Evolutionary conservation across 2,329 filamentous ascomycete genomes (phyloP), one percentile per base, ranked within the genome.

Genomic region (Xylaria hypoxylon): DNA sequence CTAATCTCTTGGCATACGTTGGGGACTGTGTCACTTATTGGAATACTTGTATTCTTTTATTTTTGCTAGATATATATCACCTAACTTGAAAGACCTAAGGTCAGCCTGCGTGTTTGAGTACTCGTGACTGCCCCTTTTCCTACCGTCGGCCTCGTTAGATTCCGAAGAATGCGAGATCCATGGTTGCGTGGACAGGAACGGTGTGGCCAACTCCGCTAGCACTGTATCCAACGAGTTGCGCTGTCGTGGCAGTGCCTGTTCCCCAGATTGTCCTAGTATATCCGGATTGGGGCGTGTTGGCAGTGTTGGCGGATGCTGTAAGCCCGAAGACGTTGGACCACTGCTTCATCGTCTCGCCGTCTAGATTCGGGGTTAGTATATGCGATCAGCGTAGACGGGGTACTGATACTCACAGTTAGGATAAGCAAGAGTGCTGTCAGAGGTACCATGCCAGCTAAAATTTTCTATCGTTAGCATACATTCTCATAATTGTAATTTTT

Each of bases 271-370:
- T 78, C 73, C 76, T 75, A 13, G 79, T 81, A 67, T 79, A 81
- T 5, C 68, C 74, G 50, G 75, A 73, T 62, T 76, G 72, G 1
- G 79, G 79, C 19, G 72, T 77, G 66, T 78, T 75, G 48, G 74
- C 38, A 62, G 59, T 62, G 48, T 77, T 68, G 58, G 75, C 76
- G 62, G 77, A 73, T 38, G 71, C 73, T 65, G 69, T 75, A 38
- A 75, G 70, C 10, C 81, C 81, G 24, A 82, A 77, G 6, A 87
- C 83, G 48, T 81, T 79, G 17, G 80, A 80, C 82, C 82, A 84
- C 68, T 84, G 78, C 74, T 83, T 83, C 61, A 84, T 69, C 17
- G 78, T 77, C 71, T 83, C 81, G 52, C 68, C 68, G 65, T 76
- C 74, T 75, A 13, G 42, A 28, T 22, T n/a, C 10, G 11, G 33